Evolutionary conservation across 108 stramenopile species (phyloP).

Genomic region (Stephanodiscus minutulus): DNA sequence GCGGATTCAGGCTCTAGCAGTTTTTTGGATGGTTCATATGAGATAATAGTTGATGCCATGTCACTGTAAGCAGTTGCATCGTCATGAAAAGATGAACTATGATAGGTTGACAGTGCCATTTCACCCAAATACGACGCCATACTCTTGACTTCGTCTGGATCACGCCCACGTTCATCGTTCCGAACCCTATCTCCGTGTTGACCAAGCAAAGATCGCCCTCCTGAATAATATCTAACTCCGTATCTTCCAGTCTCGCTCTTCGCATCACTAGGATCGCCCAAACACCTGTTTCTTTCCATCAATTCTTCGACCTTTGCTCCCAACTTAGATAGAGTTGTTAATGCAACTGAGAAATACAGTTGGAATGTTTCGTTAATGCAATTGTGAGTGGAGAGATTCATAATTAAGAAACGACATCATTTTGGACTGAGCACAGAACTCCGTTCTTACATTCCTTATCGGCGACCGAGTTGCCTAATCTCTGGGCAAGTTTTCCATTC

Average conservation of each 20-base stretch:
- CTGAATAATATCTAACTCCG: conserved; percentile 8
- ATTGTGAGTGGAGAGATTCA: background rate
- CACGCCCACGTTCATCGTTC: conserved; percentile 7
- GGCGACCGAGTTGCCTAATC: conserved; percentile 29
- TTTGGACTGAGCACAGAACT: background rate
- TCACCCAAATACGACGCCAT: background rate
- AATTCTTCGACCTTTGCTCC: conserved; percentile 41
- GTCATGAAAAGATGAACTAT: conserved; percentile 1
- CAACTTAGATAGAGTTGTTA: conserved; percentile 23
- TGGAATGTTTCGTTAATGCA: background rate
- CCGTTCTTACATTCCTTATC: conserved; percentile 34
- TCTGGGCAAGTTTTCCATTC: conserved; percentile 33
- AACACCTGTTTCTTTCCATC: conserved; percentile 28
- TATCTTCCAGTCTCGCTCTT: conserved; percentile 19
- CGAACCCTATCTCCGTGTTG: background rate
- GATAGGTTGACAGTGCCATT: background rate
- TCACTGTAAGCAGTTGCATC: conserved; percentile 13
- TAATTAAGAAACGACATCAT: background rate
- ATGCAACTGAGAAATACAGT: conserved; percentile 12
- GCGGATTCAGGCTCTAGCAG: conserved; percentile 26
- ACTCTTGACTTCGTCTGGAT: conserved; percentile 21
- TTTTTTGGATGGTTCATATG: conserved; percentile 14
- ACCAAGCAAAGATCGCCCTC: too few relatives aligned
- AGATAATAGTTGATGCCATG: conserved; percentile 18
- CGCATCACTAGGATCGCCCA: conserved; percentile 19